A percentile compares a stretch with the other conserved stretches of the same genome.
Evolutionary conservation across 129 eudicot species (phyloP).

Genomic region (Ambrosia trifida): DNA sequence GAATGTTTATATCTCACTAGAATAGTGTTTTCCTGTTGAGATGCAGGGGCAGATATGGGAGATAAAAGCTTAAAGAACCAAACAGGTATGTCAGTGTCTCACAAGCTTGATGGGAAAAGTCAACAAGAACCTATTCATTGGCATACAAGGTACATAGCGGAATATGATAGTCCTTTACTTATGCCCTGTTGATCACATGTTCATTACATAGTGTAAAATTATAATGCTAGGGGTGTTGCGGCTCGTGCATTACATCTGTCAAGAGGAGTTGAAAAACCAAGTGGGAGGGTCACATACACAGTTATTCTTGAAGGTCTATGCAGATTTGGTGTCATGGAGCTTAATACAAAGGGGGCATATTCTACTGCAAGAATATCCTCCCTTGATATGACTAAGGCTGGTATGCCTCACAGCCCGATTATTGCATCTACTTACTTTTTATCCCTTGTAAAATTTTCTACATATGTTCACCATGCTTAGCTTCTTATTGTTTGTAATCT

Average conservation of each 20-base stretch:
- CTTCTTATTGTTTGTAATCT: conserved; percentile 33
- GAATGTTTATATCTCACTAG: conserved; percentile 6
- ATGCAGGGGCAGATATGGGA: conserved; percentile 56
- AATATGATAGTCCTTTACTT: not conserved
- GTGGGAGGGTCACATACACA: conserved; percentile 95
- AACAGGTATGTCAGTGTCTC: conserved; percentile 51
- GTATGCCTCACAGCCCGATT: conserved; percentile 37
- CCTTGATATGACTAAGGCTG: conserved; percentile 84
- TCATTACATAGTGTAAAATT: conserved; percentile 27
- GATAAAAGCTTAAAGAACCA: conserved; percentile 57
- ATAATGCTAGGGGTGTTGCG: conserved; percentile 80
- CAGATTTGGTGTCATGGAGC: conserved; percentile 89
- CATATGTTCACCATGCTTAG: conserved; percentile 20
- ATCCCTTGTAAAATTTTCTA: not conserved
- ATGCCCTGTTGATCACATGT: conserved; percentile 9
- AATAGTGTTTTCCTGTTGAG: conserved; percentile 18
- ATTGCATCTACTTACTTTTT: not conserved
- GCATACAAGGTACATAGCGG: conserved; percentile 75
- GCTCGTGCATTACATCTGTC: conserved; percentile 98
- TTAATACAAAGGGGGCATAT: conserved; percentile 85
- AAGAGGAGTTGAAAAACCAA: conserved; percentile 99
- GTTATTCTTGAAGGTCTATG: conserved; percentile 98
- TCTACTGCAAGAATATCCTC: conserved; percentile 84
- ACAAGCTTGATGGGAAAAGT: conserved; percentile 67
- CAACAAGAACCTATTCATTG: conserved; percentile 87